Conservation (phyloP, 768 basidiomycete species). For the Sutorius australiensis region DNA sequence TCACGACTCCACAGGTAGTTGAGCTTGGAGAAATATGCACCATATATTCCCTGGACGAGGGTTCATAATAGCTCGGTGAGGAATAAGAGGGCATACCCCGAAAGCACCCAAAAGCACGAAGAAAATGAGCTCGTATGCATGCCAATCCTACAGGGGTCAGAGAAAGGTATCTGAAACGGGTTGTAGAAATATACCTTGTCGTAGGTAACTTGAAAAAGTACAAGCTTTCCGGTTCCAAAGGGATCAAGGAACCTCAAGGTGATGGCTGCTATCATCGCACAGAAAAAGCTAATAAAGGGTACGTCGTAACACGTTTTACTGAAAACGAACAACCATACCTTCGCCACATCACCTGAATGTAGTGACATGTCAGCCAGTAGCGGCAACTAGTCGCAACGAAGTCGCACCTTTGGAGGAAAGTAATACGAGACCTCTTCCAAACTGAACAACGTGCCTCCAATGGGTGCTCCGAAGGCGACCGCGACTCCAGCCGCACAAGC, state of each 20-base stretch:
- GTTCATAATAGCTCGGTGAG: conserved; percentile 6
- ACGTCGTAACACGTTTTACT: neutral
- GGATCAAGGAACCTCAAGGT: conserved; percentile 92
- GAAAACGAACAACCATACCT: conserved; percentile 47
- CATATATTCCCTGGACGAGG: conserved; percentile 74
- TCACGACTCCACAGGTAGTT: conserved; percentile 87
- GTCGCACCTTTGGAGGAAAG: conserved; percentile 83
- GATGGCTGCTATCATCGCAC: conserved; percentile 95
- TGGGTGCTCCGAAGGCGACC: conserved; percentile 95
- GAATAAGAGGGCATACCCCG: conserved; percentile 52
- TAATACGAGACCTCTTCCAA: conserved; percentile 96
- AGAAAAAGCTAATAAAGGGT: conserved; percentile 76
- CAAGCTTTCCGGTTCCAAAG: conserved; percentile 91
- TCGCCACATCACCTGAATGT: conserved; percentile 82
- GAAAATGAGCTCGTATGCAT: conserved; percentile 80
- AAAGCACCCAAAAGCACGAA: conserved; percentile 87
- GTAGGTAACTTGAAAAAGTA: conserved; percentile 88
- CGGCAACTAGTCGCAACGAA: neutral
- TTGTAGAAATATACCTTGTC: conserved; percentile 51
- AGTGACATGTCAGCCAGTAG: conserved; percentile 1
- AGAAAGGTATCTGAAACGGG: neutral
- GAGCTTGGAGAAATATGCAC: conserved; percentile 87
- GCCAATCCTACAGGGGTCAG: conserved; percentile 70
- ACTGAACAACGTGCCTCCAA: conserved; percentile 89
- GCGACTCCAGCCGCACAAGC: conserved; percentile 97